Percentiles rank a stretch among this genome's conserved stretches.
Conservation (phyloP, 345 rosid genomes). For the Arabis alpina region DNA sequence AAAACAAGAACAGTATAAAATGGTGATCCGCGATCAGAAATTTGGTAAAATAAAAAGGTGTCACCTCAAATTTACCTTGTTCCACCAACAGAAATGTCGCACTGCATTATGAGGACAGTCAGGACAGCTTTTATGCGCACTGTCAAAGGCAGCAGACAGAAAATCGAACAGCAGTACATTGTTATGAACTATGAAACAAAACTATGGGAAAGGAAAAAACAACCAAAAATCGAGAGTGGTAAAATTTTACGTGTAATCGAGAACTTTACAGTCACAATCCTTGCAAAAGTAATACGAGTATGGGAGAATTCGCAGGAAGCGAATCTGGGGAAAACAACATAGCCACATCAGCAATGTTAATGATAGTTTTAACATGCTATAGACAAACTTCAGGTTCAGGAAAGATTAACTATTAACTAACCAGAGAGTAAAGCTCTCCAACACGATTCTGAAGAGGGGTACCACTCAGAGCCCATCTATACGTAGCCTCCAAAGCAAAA, state of each 20-base stretch:
- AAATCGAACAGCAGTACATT: neutral
- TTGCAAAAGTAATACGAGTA: constrained; percentile 95
- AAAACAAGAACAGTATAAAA: constrained; percentile 12
- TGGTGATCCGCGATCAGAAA: constrained; percentile 5
- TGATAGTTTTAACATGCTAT: constrained; percentile 23
- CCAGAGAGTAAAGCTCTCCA: constrained; percentile 96
- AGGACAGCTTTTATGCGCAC: constrained; percentile 59
- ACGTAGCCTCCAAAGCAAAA: constrained; percentile 79
- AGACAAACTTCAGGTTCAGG: constrained; percentile 25
- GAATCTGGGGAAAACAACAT: constrained; percentile 65
- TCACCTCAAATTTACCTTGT: constrained; percentile 62
- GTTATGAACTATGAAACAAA: constrained; percentile 15
- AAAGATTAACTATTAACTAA: constrained; percentile 49
- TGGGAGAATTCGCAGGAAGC: constrained; percentile 82
- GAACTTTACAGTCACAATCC: constrained; percentile 89
- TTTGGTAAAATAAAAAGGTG: constrained; percentile 1
- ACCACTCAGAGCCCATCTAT: constrained; percentile 96
- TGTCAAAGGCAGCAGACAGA: constrained; percentile 38
- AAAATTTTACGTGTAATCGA: constrained; percentile 72
- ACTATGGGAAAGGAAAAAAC: neutral
- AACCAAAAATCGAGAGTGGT: constrained; percentile 8
- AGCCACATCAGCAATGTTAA: constrained; percentile 26
- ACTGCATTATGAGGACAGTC: constrained; percentile 81
- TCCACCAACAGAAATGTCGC: constrained; percentile 99
- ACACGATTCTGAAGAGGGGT: constrained; percentile 99